A percentile compares a stretch with the other conserved stretches of the same genome.
phyloP scores from a whole-genome alignment of 2,329 filamentous ascomycete species.

The Phialophora verrucosa region DNA sequence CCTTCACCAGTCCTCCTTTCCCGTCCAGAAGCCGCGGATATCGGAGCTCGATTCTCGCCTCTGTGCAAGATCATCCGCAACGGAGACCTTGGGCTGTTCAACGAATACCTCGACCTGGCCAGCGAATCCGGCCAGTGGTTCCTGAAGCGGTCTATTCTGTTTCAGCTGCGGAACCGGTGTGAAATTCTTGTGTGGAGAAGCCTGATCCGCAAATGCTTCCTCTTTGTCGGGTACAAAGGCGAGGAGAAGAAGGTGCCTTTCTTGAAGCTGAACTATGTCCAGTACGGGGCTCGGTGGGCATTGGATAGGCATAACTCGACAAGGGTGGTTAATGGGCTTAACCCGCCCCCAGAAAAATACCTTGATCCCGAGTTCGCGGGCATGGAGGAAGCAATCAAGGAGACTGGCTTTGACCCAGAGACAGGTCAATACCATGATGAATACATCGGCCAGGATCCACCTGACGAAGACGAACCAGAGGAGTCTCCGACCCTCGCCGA shows the following conservation, averaged over 20 bases:
- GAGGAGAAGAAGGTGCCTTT: slow-evolving; percentile 71
- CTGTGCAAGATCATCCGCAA: slow-evolving; percentile 73
- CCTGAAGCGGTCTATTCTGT: slow-evolving; percentile 73
- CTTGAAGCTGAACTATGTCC: slow-evolving; percentile 72
- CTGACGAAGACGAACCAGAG: slow-evolving; percentile 7
- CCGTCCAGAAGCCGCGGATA: slow-evolving; percentile 70
- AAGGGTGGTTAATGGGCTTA: slow-evolving; percentile 29
- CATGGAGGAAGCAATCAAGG: slow-evolving; percentile 40
- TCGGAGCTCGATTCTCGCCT: slow-evolving; percentile 72
- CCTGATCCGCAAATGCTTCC: slow-evolving; percentile 76
- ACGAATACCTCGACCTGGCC: slow-evolving; percentile 65
- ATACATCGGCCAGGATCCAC: slow-evolving; percentile 29
- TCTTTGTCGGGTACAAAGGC: slow-evolving; percentile 72
- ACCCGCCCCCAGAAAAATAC: slow-evolving; percentile 40
- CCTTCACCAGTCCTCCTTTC: slow-evolving; percentile 70
- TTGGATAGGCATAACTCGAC: slow-evolving; percentile 34
- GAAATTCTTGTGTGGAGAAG: slow-evolving; percentile 85
- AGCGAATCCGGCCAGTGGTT: slow-evolving; percentile 66
- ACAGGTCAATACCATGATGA: slow-evolving; percentile 35
- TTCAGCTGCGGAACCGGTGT: slow-evolving; percentile 76
- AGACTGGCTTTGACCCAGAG: slow-evolving; percentile 36
- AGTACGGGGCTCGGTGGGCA: slow-evolving; percentile 64
- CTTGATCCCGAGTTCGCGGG: slow-evolving; percentile 50
- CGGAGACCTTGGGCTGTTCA: slow-evolving; percentile 77
- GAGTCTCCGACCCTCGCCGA: slow-evolving; percentile 58